Conservation (phyloP, 78 protist species). For the Protostelium mycophagum region DNA sequence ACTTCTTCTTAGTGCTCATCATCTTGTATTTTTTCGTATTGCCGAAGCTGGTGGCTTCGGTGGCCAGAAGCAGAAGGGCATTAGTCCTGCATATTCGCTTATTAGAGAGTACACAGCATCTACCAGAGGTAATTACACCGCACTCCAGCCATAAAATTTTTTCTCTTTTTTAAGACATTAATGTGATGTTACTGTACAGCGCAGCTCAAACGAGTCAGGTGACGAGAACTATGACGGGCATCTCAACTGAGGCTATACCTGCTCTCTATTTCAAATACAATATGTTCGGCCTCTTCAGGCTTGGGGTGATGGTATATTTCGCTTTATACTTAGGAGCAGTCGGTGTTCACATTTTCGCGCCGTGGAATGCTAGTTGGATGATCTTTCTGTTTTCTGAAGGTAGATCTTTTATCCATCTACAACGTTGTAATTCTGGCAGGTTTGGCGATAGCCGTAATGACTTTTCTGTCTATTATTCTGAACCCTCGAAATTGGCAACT, state of each 20-base stretch:
- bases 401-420: neutral
- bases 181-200: too few species aligned
- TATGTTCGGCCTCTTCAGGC: neutral
- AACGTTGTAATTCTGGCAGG: neutral
- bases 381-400: neutral
- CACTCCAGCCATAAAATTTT: too few species aligned
- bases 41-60: neutral
- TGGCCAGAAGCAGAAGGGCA: neutral
- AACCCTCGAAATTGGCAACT: neutral
- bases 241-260: neutral
- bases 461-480: neutral
- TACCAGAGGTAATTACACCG: neutral
- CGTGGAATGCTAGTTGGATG: neutral
- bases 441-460: neutral
- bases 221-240: neutral
- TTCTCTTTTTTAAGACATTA: too few species aligned
- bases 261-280: neutral
- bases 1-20: neutral
- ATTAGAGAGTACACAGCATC: neutral
- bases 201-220: neutral
- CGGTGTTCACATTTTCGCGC: neutral
- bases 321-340: neutral
- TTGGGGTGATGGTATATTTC: neutral
- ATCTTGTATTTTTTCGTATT: neutral
- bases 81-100: neutral